Evolutionary conservation across 1,284 basidiomycete genomes (phyloP).

Genomic region (Xanthoconium separans): DNA sequence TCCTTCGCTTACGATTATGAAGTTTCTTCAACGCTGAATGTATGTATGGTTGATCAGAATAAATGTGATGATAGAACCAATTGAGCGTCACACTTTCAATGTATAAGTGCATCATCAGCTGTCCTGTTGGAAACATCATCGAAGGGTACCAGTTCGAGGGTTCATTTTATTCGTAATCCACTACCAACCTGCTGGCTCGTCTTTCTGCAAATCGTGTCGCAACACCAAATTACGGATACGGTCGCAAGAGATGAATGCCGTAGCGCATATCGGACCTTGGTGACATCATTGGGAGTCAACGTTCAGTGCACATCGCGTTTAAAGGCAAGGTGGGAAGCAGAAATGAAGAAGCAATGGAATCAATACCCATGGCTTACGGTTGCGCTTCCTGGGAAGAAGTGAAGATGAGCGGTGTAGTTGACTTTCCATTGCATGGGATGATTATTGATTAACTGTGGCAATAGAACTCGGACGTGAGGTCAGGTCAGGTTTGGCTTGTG

Average conservation of each 20-base stretch:
- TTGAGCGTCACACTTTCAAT: conserved; percentile 7
- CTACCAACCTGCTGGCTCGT: background rate
- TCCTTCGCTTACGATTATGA: background rate
- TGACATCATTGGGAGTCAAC: conserved; percentile 7
- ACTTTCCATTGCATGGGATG: background rate
- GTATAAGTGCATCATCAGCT: conserved; percentile 8
- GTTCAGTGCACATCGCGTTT: background rate
- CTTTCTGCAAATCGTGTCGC: background rate
- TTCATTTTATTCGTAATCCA: background rate
- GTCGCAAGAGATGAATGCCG: background rate
- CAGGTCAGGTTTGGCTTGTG: background rate
- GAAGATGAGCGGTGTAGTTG: background rate
- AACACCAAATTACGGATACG: background rate
- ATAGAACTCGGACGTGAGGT: background rate
- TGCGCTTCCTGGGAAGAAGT: conserved; percentile 4
- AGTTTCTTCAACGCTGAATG: no score
- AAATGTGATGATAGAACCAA: no score
- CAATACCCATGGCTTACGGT: conserved; percentile 1
- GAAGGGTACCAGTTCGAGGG: conserved; percentile 12
- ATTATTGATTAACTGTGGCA: no score
- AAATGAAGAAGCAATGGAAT: background rate
- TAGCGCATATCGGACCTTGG: background rate
- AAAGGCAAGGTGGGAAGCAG: background rate
- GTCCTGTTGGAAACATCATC: conserved; percentile 2
- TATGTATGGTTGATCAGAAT: no score